Evolutionary conservation across 1,139 yeast genomes (phyloP).

Genomic region (Blastobotrys buckinghamii): DNA sequence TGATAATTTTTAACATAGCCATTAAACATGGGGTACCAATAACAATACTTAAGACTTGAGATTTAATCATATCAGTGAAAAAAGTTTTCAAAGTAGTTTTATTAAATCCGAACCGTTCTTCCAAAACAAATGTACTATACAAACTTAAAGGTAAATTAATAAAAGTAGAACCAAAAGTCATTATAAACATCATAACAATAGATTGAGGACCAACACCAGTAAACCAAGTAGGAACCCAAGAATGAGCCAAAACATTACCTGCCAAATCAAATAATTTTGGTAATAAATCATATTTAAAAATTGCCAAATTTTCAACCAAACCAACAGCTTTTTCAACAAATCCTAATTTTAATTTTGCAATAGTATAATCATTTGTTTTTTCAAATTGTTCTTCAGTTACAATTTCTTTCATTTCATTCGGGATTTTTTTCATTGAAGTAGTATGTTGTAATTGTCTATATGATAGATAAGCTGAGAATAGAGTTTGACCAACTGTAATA

Average conservation of each 20-base stretch:
- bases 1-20: constrained; percentile 73
- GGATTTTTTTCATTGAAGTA: constrained; percentile 37
- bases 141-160: constrained; percentile 62
- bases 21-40: constrained; percentile 71
- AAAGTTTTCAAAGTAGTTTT: constrained; percentile 70
- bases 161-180: constrained; percentile 46
- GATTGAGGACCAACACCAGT: constrained; percentile 43
- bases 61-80: constrained; percentile 65
- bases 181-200: constrained; percentile 51
- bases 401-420: constrained; percentile 52
- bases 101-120: constrained; percentile 90
- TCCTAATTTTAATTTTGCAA: constrained; percentile 74
- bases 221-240: constrained; percentile 32
- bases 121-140: constrained; percentile 79
- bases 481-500: constrained; percentile 67
- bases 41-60: constrained; percentile 45
- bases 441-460: constrained; percentile 73
- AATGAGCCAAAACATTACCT: constrained; percentile 36
- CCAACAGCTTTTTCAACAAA: constrained; percentile 49
- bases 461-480: constrained; percentile 67
- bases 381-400: constrained; percentile 61
- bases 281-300: constrained; percentile 55
- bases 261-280: constrained; percentile 65
- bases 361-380: constrained; percentile 73
- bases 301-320: constrained; percentile 50